A percentile compares a stretch with the other conserved stretches of the same genome.
Conservation (phyloP, 768 basidiomycete species). For the Rhodosporidiobolus odoratus region DNA sequence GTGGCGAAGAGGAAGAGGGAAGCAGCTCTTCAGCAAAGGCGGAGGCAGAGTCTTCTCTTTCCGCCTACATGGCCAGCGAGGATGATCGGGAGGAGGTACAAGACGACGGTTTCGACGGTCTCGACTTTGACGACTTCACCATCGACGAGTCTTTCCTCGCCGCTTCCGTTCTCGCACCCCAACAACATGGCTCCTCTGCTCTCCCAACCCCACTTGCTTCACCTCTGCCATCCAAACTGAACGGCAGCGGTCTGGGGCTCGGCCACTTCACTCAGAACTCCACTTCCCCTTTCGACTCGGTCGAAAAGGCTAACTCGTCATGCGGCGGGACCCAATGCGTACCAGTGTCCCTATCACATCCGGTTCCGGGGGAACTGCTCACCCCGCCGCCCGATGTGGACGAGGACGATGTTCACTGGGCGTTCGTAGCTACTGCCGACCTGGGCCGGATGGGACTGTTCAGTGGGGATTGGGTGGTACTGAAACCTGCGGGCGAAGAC, state of each 20-base stretch:
- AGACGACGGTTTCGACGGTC: slow-evolving; percentile 41
- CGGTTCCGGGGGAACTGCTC: slow-evolving; percentile 19
- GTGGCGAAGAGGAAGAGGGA: background rate
- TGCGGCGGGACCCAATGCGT: background rate
- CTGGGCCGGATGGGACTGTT: slow-evolving; percentile 36
- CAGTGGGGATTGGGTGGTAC: slow-evolving; percentile 38
- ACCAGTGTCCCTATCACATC: background rate
- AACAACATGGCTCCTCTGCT: slow-evolving; percentile 4
- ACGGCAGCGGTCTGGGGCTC: background rate
- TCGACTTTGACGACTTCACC: slow-evolving; percentile 30
- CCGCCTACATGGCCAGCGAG: background rate
- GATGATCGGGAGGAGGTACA: background rate
- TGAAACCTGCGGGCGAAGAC: slow-evolving; percentile 15
- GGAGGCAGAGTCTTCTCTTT: background rate
- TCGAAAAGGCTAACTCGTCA: background rate
- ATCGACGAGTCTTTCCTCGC: slow-evolving; percentile 37
- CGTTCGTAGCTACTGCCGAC: slow-evolving; percentile 22
- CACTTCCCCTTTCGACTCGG: slow-evolving; percentile 17
- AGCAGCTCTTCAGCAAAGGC: no score
- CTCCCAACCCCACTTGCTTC: slow-evolving; percentile 2
- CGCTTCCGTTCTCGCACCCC: slow-evolving; percentile 24
- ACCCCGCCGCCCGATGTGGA: slow-evolving; percentile 15
- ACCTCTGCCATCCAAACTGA: slow-evolving; percentile 6
- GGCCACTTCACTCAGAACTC: background rate
- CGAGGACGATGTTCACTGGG: slow-evolving; percentile 32